phyloP scores from a whole-genome alignment of 108 stramenopile genomes.

The Conticribra guillardii region DNA sequence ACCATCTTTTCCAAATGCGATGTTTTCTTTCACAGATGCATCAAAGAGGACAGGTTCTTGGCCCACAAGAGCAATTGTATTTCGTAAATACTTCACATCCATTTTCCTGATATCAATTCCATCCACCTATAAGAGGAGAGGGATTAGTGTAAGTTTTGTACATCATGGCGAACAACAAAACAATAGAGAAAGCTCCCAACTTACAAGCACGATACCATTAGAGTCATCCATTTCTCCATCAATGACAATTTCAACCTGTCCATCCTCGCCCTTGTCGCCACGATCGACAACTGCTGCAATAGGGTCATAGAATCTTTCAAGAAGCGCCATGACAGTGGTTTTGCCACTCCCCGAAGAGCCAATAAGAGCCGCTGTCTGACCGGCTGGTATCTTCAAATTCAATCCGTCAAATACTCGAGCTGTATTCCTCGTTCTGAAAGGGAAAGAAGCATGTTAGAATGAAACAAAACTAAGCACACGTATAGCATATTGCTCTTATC shows the following conservation, averaged over 20 bases:
- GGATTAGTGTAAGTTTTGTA: conserved; percentile 56
- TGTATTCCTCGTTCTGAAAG: conserved; percentile 73
- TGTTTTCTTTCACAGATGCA: conserved; percentile 65
- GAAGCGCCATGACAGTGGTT: conserved; percentile 63
- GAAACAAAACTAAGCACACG: too few species aligned
- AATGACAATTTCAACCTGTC: conserved; percentile 55
- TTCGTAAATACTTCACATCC: conserved; percentile 52
- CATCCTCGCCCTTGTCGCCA: conserved; percentile 13
- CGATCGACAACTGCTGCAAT: conserved; percentile 28
- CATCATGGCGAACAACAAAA: conserved; percentile 70
- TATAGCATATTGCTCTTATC: too few species aligned
- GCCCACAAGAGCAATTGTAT: conserved; percentile 51
- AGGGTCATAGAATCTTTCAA: conserved; percentile 81
- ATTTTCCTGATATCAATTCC: conserved; percentile 55
- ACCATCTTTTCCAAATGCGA: conserved; percentile 43
- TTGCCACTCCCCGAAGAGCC: conserved; percentile 82
- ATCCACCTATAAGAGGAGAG: conserved; percentile 54
- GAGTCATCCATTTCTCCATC: conserved; percentile 24
- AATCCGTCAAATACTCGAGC: conserved; percentile 60
- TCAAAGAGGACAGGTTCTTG: conserved; percentile 75
- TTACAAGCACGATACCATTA: conserved; percentile 27
- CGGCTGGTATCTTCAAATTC: conserved; percentile 56
- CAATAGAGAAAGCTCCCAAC: conserved; percentile 53
- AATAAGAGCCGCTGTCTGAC: conserved; percentile 65
- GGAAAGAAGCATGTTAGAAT: too few species aligned